phyloP scores from a whole-genome alignment of 208 protist genomes.

The Endotrypanum monterogeii region DNA sequence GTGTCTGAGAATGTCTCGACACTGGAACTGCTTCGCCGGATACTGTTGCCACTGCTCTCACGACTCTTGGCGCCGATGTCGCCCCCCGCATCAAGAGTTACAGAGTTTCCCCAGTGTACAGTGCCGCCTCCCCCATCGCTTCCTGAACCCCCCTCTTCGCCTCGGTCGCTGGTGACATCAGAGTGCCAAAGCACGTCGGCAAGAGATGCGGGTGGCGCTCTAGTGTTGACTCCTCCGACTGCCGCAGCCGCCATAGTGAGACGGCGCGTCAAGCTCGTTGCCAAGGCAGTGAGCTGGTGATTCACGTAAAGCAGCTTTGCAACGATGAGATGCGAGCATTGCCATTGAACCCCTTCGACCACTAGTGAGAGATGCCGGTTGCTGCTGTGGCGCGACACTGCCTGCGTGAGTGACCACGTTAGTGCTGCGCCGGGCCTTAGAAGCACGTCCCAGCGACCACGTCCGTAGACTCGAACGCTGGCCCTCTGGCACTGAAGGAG shows the following conservation, averaged over 20 bases:
- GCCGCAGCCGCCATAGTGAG: constrained; percentile 11
- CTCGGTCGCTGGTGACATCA: background rate
- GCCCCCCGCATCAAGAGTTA: background rate
- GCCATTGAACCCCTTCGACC: constrained; percentile 59
- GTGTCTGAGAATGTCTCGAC: constrained; percentile 4
- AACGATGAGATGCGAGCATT: constrained; percentile 60
- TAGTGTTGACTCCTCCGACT: background rate
- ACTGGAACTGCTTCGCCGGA: background rate
- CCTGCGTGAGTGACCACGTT: constrained; percentile 41
- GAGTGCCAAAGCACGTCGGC: background rate
- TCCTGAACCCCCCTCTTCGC: background rate
- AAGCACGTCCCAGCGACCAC: constrained; percentile 73
- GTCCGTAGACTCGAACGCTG: constrained; percentile 63
- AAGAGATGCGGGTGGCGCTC: background rate
- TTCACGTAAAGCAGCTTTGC: constrained; percentile 62
- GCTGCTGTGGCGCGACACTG: constrained; percentile 54
- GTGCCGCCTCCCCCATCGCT: constrained; percentile 2
- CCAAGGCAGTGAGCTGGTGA: constrained; percentile 25
- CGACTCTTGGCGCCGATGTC: background rate
- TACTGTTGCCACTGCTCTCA: constrained; percentile 6
- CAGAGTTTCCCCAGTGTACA: background rate
- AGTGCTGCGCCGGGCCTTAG: constrained; percentile 43
- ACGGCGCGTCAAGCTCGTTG: constrained; percentile 13
- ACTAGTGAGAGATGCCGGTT: constrained; percentile 40
- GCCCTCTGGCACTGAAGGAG: constrained; percentile 39